Evolutionary conservation across 164 flowering plant species (phyloP).

Genomic region (Umbilicus rupestris): DNA sequence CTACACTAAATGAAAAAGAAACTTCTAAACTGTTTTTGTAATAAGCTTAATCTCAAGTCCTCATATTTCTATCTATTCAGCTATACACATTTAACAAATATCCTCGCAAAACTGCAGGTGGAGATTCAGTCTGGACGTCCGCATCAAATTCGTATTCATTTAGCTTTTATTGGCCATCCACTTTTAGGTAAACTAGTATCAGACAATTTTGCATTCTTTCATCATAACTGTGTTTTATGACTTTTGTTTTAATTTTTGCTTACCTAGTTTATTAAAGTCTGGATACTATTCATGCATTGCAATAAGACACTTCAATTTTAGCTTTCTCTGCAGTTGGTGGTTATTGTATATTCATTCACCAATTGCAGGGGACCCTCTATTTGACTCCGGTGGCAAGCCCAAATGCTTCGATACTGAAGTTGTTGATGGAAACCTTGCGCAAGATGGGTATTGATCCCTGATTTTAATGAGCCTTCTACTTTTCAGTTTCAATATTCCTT

Average conservation of each 20-base stretch:
- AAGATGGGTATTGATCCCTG: slow-evolving; percentile 56
- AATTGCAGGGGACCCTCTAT: slow-evolving; percentile 82
- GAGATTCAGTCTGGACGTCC: slow-evolving; percentile 95
- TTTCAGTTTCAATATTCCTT: not conserved
- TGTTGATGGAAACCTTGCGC: slow-evolving; percentile 38
- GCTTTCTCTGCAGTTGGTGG: too few species aligned
- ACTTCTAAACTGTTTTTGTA: too few species aligned
- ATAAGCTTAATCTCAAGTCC: not conserved
- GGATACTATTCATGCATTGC: not conserved
- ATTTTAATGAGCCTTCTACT: not conserved
- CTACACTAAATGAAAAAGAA: too few species aligned
- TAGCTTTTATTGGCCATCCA: slow-evolving; percentile 85
- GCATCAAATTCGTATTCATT: slow-evolving; percentile 96
- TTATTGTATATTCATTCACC: slow-evolving; percentile 10
- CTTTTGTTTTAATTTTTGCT: not conserved
- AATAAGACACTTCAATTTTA: not conserved
- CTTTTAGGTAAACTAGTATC: slow-evolving; percentile 48
- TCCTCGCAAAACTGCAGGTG: slow-evolving; percentile 34
- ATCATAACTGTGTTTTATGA: too few species aligned
- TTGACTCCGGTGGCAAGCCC: slow-evolving; percentile 68
- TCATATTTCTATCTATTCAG: not conserved
- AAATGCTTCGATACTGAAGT: slow-evolving; percentile 29
- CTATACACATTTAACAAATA: not conserved
- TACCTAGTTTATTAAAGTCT: not conserved
- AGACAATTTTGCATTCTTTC: not conserved